Percentiles rank a stretch among this genome's conserved stretches.
phyloP scores from a whole-genome alignment of 306 rosid genomes.

The Boehmeria nivea region DNA sequence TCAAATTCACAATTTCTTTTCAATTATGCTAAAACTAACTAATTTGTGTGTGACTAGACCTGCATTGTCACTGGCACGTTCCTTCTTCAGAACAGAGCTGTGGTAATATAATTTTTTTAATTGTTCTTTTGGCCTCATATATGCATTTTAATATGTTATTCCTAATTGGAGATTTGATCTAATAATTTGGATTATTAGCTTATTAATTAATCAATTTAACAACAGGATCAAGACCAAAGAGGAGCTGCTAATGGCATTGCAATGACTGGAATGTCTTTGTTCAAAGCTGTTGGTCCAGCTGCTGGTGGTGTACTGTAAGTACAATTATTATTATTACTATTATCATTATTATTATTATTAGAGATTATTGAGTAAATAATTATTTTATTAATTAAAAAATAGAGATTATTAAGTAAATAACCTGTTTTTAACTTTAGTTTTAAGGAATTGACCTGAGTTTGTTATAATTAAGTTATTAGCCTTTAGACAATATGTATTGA shows the following conservation, averaged over 20 bases:
- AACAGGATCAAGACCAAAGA: slow-evolving; percentile 23
- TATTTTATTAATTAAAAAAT: too few relatives aligned
- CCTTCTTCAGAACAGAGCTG: slow-evolving; percentile 66
- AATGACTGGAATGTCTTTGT: slow-evolving; percentile 21
- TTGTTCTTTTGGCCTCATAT: neutral
- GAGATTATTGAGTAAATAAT: too few relatives aligned
- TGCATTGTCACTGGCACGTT: slow-evolving; percentile 45
- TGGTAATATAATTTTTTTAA: slow-evolving; percentile 44
- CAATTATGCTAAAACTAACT: too few relatives aligned
- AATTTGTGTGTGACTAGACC: slow-evolving; percentile 28
- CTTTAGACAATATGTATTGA: too few relatives aligned
- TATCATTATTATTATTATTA: neutral
- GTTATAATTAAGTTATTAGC: too few relatives aligned
- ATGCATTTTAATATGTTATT: slow-evolving; percentile 17
- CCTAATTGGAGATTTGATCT: neutral
- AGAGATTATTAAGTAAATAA: too few relatives aligned
- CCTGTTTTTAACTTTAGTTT: too few relatives aligned
- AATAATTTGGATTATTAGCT: neutral
- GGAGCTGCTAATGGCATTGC: slow-evolving; percentile 29
- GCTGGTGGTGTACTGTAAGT: slow-evolving; percentile 22
- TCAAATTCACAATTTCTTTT: too few relatives aligned
- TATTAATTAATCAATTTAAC: neutral
- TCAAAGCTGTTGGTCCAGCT: slow-evolving; percentile 25
- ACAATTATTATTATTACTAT: neutral
- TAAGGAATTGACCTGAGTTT: too few relatives aligned